Evolutionary conservation across 148 eudicot genomes (phyloP).

Genomic region (Spergularia bocconei): DNA sequence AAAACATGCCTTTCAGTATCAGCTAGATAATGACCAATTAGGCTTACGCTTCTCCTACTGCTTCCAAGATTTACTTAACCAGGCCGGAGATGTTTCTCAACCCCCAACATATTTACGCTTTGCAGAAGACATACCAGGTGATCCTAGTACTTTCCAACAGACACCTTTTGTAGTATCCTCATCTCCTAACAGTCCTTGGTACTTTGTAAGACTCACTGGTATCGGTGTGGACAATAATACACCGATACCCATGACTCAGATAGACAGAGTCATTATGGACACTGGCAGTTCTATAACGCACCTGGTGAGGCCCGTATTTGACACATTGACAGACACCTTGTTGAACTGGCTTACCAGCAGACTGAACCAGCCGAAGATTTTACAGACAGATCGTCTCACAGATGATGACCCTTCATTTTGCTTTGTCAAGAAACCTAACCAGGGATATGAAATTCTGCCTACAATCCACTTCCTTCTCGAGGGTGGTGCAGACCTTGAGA

Average conservation of each 20-base stretch:
- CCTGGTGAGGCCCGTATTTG: not conserved
- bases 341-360: not conserved
- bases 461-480: conserved; percentile 7
- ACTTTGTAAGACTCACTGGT: not conserved
- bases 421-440: not conserved
- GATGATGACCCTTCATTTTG: not conserved
- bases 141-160: conserved; percentile 2
- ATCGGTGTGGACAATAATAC: not conserved
- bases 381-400: not conserved
- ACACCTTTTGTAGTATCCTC: not conserved
- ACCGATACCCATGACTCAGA: not conserved
- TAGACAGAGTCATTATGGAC: not conserved
- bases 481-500: not conserved
- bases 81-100: not conserved
- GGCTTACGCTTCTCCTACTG: conserved; percentile 6
- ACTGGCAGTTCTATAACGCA: not conserved
- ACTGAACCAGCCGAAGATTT: not conserved
- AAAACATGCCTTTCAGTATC: not conserved
- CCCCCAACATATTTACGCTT: conserved; percentile 3
- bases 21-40: not conserved
- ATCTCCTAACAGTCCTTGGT: not conserved
- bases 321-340: not conserved
- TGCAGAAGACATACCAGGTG: not conserved
- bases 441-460: conserved; percentile 1
- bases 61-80: conserved; percentile 15